Conservation (phyloP, 805 yeast genomes). For the Candida manassasensis region DNA sequence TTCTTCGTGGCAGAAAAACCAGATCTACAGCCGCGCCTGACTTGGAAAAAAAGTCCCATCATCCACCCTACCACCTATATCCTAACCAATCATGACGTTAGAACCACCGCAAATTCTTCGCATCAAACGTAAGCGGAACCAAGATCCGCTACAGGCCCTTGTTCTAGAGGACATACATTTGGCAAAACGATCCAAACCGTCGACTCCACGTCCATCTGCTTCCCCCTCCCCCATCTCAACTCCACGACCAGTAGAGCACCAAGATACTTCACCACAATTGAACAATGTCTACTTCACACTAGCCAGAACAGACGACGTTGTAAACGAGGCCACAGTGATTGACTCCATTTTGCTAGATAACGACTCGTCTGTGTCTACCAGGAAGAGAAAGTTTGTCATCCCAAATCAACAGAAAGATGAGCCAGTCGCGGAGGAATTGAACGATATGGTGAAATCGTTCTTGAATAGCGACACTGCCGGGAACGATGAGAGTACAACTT, state of each 20-base stretch:
- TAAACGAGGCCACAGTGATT: slow-evolving; percentile 6
- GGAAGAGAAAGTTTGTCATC: slow-evolving; percentile 24
- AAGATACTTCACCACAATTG: slow-evolving; percentile 32
- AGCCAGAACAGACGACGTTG: slow-evolving; percentile 30
- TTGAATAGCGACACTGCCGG: slow-evolving; percentile 23
- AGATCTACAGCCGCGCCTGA: too few relatives aligned
- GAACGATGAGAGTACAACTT: not conserved
- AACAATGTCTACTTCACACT: slow-evolving; percentile 27
- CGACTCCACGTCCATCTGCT: slow-evolving; percentile 29
- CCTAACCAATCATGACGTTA: not conserved
- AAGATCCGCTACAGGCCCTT: slow-evolving; percentile 85
- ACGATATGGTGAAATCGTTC: slow-evolving; percentile 70
- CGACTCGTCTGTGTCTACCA: not conserved
- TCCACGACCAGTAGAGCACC: slow-evolving; percentile 23
- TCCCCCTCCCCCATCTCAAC: slow-evolving; percentile 12
- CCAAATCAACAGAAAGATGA: slow-evolving; percentile 34
- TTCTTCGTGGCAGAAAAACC: too few relatives aligned
- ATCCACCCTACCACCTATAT: too few relatives aligned
- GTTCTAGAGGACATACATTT: slow-evolving; percentile 37
- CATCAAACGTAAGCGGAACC: slow-evolving; percentile 80
- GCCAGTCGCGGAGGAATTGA: slow-evolving; percentile 52
- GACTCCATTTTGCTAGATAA: slow-evolving; percentile 8
- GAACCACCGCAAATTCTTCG: slow-evolving; percentile 63
- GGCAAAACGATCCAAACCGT: slow-evolving; percentile 40
- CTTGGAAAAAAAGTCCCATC: too few relatives aligned